Percentiles rank a stretch among this genome's conserved stretches.
These are phyloP conservation scores for Aspergillus tanneri DNA, from an alignment of 2,329 filamentous ascomycete genomes.

Conservation along the genomic window DNA sequence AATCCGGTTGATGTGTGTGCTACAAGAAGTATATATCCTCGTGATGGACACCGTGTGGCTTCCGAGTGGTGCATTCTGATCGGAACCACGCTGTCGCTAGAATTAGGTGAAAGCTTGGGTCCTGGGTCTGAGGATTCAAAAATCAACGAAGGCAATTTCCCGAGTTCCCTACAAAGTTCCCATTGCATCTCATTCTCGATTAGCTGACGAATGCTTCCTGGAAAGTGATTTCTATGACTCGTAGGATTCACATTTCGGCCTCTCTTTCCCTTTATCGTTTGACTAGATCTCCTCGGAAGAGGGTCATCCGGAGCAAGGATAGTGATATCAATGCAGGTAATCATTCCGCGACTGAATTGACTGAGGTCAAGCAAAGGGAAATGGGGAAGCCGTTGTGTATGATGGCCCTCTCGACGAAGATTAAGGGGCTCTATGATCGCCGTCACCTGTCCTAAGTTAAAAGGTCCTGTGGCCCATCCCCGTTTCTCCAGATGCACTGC, in stretches of 20 bases:
- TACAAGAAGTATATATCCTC: conserved; percentile 56
- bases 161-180: conserved; percentile 19
- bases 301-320: conserved; percentile 37
- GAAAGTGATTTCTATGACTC: neutral
- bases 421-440: conserved; percentile 49
- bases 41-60: conserved; percentile 44
- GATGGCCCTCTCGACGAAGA: neutral
- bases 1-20: conserved; percentile 51
- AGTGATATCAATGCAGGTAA: conserved; percentile 41
- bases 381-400: conserved; percentile 1
- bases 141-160: conserved; percentile 16
- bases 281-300: neutral
- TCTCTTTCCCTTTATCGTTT: neutral
- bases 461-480: conserved; percentile 54
- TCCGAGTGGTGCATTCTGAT: conserved; percentile 40
- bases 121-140: conserved; percentile 4
- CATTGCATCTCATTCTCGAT: conserved; percentile 22
- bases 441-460: conserved; percentile 50
- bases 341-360: conserved; percentile 27
- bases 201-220: conserved; percentile 26
- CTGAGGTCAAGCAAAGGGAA: conserved; percentile 38
- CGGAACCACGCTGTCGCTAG: conserved; percentile 14
- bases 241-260: neutral
- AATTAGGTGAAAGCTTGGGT: neutral
- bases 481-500: conserved; percentile 45